Conservation (phyloP, 1,139 yeast species). For the Schizosaccharomyces versatilis region DNA sequence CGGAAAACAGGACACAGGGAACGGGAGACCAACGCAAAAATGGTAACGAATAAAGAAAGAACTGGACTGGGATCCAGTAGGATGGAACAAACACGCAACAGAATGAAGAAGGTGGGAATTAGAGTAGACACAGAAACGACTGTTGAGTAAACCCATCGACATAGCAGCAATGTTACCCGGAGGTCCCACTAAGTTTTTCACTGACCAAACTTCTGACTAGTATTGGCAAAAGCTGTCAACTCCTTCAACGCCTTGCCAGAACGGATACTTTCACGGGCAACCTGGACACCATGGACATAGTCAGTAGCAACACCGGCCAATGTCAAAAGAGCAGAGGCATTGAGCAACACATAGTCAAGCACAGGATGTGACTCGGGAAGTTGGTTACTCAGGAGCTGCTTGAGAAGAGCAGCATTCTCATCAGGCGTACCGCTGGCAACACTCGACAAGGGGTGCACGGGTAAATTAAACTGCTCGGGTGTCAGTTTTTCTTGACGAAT, state of each 20-base stretch:
- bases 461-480: conserved; percentile 58
- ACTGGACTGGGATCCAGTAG: too few species aligned
- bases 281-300: conserved; percentile 57
- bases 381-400: conserved; percentile 26
- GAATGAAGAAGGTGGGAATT: too few species aligned
- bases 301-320: conserved; percentile 43
- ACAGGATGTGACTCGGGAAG: conserved; percentile 38
- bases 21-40: too few species aligned
- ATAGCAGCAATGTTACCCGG: background rate
- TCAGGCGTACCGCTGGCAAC: conserved; percentile 74
- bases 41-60: too few species aligned
- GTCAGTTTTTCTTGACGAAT: conserved; percentile 12
- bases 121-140: background rate
- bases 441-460: conserved; percentile 41
- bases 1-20: too few species aligned
- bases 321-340: conserved; percentile 68
- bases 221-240: conserved; percentile 33
- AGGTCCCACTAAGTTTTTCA: conserved; percentile 7
- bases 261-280: conserved; percentile 46
- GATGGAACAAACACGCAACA: too few species aligned
- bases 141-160: background rate
- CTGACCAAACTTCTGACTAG: conserved; percentile 17
- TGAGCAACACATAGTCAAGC: conserved; percentile 68
- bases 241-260: conserved; percentile 46
- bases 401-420: conserved; percentile 50